Base-by-base conservation (phyloP, 177 flowering plant species). In the Telopea speciosissima region DNA sequence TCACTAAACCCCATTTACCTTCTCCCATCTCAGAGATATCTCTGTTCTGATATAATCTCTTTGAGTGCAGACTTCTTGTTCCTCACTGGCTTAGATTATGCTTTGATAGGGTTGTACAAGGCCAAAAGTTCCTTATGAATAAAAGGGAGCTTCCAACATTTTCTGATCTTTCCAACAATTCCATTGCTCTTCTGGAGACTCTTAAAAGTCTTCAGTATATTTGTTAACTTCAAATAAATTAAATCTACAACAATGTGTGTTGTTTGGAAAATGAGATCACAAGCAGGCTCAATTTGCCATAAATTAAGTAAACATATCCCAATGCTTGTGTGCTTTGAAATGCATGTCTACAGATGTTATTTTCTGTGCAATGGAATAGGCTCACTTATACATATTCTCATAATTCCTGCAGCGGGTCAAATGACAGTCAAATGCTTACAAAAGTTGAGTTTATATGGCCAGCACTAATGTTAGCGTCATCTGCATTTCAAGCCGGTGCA, bases 401-500 rank as follows among this genome's bases (percentile, higher is more conserved):
- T 65, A 62, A 16, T 67, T 62, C 74, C 40, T 81, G 79, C 86
- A 90, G 97, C 77, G 98, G 97, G 14, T 82, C 93, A 59, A 76
- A 79, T 76, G 76, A 85, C 3, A 83, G 78, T 60, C 89, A 84
- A 72, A 79, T 87, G 85, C 79, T 91, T 16, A 73, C 90, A 42
- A 81, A 87, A 79, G 68, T 83, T 71, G 90, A 84, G 40, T 77
- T 88, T 62, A 5, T 87, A n/a, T 93, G 97, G 98, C 98, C 98
- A 68, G 80, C 81, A 40, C 33, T 93, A 59, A 89, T 91, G 97
- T 77, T 93, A 68, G 85, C 82, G 71, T 93, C 98, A 61, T 82
- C 87, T 79, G 97, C 93, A 70, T 85, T 90, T 77, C 98, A 90
- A 83, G 96, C 97, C 60, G 89, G 84, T 75, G 87, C 96, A 72